Evolutionary conservation across 345 rosid species (phyloP), one percentile per base, ranked within the genome.

Genomic region (Linum usitatissimum): DNA sequence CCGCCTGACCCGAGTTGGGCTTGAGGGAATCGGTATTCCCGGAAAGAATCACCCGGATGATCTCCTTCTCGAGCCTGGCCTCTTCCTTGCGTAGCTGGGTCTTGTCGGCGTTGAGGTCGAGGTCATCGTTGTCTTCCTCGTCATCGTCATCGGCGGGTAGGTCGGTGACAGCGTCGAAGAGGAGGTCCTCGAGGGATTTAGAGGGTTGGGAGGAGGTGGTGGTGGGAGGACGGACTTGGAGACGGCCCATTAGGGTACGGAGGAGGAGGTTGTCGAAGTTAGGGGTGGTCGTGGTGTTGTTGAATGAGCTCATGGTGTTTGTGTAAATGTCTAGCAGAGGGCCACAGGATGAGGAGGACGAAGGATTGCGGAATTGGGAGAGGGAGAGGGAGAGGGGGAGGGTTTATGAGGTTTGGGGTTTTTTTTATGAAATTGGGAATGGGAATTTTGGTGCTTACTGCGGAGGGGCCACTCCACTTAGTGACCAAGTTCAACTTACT

Each of bases 1-100:
- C 92, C 0, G 99, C 97, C 67, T 93, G 90, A 5, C 99, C 96
- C 0, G 99, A 93, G 74, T 90, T 93, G 64, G 97, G 90, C 53
- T 90, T 90, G 20, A 93, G 78, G n/a, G 87, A 71, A 57, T 77
- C 96, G 68, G 72, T 81, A 23, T 81, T 74, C 5, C 96, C 96
- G 6, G 96, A 80, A 3, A 79, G 80, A 68, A 93, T 81, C 55
- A 83, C 61, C 60, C 84, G 79, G 78, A 93, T 73, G 13, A 90
- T 85, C 62, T 93, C 88, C 66, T 83, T 84, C 77, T 93, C 99
- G 28, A 93, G 85, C 78, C 76, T 82, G 39, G 95, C 71, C 66
- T 93, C 99, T 70, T 90, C 99, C 60, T 78, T 80, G 30, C 86
- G 76, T 59, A 90, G 92, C 42, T 73, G 84, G 38, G 81, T 55